Evolutionary conservation across 148 eudicot species (phyloP).

Genomic region (Rhododendron mucronatum): DNA sequence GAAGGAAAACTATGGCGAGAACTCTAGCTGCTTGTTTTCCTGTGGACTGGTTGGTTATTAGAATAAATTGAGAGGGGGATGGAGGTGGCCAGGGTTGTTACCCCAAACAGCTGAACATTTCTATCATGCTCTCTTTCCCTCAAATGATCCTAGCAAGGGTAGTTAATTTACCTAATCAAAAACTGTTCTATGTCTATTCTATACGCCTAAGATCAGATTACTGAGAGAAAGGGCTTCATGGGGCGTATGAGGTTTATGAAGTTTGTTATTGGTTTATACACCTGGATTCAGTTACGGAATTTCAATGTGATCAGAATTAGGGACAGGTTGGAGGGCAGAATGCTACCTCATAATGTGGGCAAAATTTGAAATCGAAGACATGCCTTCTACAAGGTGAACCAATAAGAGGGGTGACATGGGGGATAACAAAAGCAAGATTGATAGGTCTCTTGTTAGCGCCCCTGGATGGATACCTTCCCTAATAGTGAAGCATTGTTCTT

Average conservation of each 20-base stretch:
- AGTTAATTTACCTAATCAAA: background rate
- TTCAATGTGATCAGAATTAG: background rate
- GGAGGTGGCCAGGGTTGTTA: background rate
- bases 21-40: background rate
- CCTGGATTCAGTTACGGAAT: background rate
- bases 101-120: background rate
- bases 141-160: background rate
- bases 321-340: background rate
- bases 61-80: background rate
- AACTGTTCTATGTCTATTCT: background rate
- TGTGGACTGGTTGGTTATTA: background rate
- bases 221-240: background rate
- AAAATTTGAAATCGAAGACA: background rate
- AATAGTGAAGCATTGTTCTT: background rate
- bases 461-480: background rate
- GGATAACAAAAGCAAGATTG: background rate
- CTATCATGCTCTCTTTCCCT: background rate
- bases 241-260: too few species aligned
- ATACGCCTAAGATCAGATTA: background rate
- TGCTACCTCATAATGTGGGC: background rate
- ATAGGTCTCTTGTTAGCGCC: background rate
- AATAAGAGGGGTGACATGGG: background rate
- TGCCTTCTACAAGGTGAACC: background rate
- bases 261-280: background rate
- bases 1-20: background rate